phyloP scores from a whole-genome alignment of 257 asterid species.

The Perilla frutescens region DNA sequence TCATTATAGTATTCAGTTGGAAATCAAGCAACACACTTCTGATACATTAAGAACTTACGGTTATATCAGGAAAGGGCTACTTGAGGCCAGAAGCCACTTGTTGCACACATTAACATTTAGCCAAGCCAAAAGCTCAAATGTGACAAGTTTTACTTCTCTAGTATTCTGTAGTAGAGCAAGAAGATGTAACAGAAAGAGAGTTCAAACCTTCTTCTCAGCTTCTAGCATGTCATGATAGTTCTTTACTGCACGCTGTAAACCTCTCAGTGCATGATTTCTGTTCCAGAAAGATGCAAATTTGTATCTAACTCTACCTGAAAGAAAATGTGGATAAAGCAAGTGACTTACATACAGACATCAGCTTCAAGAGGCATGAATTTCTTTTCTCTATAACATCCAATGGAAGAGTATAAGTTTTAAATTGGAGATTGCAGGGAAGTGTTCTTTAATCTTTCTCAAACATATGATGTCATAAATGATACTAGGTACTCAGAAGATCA shows the following conservation, averaged over 20 bases:
- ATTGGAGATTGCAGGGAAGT: slow-evolving; percentile 11
- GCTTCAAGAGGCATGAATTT: slow-evolving; percentile 16
- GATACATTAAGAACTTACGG: background rate
- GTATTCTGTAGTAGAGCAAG: slow-evolving; percentile 11
- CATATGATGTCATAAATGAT: slow-evolving; percentile 23
- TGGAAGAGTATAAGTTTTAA: slow-evolving; percentile 18
- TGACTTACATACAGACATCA: slow-evolving; percentile 15
- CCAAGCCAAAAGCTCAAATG: background rate
- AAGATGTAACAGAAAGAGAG: slow-evolving; percentile 32
- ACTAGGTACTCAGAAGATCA: slow-evolving; percentile 5
- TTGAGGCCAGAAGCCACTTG: background rate
- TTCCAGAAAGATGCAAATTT: slow-evolving; percentile 99
- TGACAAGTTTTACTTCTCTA: slow-evolving; percentile 14
- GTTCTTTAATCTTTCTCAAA: slow-evolving; percentile 21
- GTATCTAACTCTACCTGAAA: slow-evolving; percentile 96
- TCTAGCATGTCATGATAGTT: slow-evolving; percentile 74
- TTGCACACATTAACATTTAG: slow-evolving; percentile 7
- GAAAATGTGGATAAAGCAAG: slow-evolving; percentile 30
- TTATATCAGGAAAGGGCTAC: slow-evolving; percentile 7
- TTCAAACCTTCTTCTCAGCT: slow-evolving; percentile 90
- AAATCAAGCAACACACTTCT: slow-evolving; percentile 6
- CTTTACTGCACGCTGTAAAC: slow-evolving; percentile 74
- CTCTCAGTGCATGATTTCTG: slow-evolving; percentile 83
- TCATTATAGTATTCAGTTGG: background rate
- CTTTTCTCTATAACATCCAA: slow-evolving; percentile 20